Evolutionary conservation across 2,329 filamentous ascomycete genomes (phyloP).

Genomic region (Stachybotrys chartarum): DNA sequence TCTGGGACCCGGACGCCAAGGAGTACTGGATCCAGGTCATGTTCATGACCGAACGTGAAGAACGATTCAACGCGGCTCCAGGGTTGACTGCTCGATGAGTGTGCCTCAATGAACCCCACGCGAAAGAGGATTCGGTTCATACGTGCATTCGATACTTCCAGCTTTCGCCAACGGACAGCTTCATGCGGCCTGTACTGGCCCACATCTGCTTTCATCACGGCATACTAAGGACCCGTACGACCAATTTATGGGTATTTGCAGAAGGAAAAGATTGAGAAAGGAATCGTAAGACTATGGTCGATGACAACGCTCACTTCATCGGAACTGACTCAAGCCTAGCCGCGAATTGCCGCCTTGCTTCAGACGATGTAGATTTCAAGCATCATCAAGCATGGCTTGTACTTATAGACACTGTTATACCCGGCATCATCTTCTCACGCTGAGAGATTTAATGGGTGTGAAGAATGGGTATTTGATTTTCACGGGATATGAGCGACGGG

Average conservation of each 20-base stretch:
- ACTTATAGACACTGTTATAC: no score
- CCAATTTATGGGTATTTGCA: not conserved
- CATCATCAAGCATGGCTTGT: no score
- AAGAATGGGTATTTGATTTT: no score
- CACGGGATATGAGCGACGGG: no score
- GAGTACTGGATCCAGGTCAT: constrained; percentile 98
- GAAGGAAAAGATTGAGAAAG: not conserved
- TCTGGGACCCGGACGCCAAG: constrained; percentile 92
- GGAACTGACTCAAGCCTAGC: not conserved
- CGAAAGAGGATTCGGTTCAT: not conserved
- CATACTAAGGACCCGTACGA: no score
- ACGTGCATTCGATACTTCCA: no score
- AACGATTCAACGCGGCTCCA: constrained; percentile 67
- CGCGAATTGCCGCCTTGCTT: not conserved
- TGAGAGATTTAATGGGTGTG: no score
- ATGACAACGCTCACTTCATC: not conserved
- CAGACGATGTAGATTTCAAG: no score
- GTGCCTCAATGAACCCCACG: not conserved
- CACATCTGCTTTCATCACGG: no score
- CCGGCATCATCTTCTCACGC: no score
- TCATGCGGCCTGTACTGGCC: no score
- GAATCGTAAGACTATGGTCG: not conserved
- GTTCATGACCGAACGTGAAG: constrained; percentile 97
- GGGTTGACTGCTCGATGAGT: constrained; percentile 45
- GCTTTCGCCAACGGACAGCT: no score